These are phyloP conservation scores for Bacidia rubella DNA, from an alignment of 495 filamentous ascomycete species.

Conservation along the genomic window DNA sequence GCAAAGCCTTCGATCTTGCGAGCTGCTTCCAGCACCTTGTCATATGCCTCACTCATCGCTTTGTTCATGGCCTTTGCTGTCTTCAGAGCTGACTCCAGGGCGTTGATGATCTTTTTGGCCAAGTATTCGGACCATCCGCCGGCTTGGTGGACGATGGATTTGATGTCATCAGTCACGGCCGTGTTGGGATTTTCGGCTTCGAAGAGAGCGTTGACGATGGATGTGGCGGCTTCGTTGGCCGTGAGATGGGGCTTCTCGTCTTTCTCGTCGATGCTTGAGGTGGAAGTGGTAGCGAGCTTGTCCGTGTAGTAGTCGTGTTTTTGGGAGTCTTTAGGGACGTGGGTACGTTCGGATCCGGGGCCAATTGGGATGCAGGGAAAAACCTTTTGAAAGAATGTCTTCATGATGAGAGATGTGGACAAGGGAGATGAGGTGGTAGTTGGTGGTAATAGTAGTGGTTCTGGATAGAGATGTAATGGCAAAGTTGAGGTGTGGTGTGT, in stretches of 20 bases:
- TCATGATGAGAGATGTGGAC: too few relatives aligned
- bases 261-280: conserved; percentile 7
- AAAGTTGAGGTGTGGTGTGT: too few relatives aligned
- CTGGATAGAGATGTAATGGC: too few relatives aligned
- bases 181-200: background rate
- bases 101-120: conserved; percentile 23
- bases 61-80: conserved; percentile 20
- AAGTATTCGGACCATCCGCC: conserved; percentile 30
- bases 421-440: too few relatives aligned
- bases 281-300: background rate
- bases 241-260: background rate
- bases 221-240: background rate
- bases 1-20: conserved; percentile 22
- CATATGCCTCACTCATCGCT: conserved; percentile 24
- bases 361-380: too few relatives aligned
- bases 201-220: conserved; percentile 7
- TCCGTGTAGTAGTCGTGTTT: too few relatives aligned
- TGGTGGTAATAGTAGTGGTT: too few relatives aligned
- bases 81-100: conserved; percentile 23
- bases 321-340: too few relatives aligned
- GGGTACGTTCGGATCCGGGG: too few relatives aligned
- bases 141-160: conserved; percentile 11
- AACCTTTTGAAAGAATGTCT: too few relatives aligned
- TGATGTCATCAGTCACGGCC: background rate
- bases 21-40: conserved; percentile 22